phyloP scores from a whole-genome alignment of 208 protist species.

The Porcisia hertigi region DNA sequence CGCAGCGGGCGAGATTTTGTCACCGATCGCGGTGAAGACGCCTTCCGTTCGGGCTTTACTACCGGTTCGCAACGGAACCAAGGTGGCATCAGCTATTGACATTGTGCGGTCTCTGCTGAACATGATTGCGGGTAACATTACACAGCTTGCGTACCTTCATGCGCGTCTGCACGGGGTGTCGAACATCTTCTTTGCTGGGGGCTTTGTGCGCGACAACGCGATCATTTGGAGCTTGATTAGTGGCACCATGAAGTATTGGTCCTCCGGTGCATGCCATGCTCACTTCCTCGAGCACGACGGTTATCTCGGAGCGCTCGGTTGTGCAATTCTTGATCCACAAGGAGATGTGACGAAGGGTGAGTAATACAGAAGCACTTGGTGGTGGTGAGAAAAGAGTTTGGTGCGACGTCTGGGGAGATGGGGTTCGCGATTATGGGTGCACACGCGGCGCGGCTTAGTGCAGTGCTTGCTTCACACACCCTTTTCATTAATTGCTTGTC shows the following conservation, averaged over 20 bases:
- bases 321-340: slow-evolving; percentile 41
- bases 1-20: slow-evolving; percentile 37
- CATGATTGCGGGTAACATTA: slow-evolving; percentile 97
- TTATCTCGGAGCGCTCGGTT: slow-evolving; percentile 95
- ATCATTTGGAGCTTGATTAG: slow-evolving; percentile 92
- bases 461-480: background rate
- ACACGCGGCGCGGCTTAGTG: background rate
- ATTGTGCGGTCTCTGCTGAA: slow-evolving; percentile 91
- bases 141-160: slow-evolving; percentile 95
- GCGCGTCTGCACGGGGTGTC: slow-evolving; percentile 86
- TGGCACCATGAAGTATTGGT: slow-evolving; percentile 94
- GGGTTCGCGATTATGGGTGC: background rate
- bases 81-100: slow-evolving; percentile 66
- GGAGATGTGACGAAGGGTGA: background rate
- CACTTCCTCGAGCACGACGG: slow-evolving; percentile 97
- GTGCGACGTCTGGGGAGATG: background rate
- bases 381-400: background rate
- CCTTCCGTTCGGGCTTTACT: slow-evolving; percentile 7
- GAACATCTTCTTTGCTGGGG: slow-evolving; percentile 96
- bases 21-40: slow-evolving; percentile 19
- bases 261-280: slow-evolving; percentile 83
- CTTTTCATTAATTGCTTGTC: background rate
- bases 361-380: background rate
- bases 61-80: slow-evolving; percentile 17
- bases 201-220: slow-evolving; percentile 94